Percentiles rank a stretch among this genome's conserved stretches.
phyloP scores from a whole-genome alignment of 2,329 filamentous ascomycete species.

The Aspergillus tubingensis region DNA sequence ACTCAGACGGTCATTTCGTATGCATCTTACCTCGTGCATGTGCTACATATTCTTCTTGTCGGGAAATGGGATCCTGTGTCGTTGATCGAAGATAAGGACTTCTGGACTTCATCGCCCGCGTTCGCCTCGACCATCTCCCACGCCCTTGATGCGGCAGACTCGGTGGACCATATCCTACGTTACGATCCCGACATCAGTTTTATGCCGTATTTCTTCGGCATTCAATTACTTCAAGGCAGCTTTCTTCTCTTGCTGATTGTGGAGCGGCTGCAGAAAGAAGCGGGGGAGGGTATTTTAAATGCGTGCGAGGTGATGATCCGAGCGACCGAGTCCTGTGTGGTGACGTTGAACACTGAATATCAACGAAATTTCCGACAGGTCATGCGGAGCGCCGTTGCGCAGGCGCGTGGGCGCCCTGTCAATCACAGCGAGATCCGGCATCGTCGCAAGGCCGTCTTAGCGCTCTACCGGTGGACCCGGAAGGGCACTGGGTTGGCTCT shows the following conservation, averaged over 20 bases:
- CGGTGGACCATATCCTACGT: constrained; percentile 82
- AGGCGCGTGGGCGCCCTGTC: constrained; percentile 81
- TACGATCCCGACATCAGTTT: constrained; percentile 89
- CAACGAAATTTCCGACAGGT: constrained; percentile 95
- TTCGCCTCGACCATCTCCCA: constrained; percentile 88
- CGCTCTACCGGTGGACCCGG: constrained; percentile 87
- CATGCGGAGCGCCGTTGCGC: constrained; percentile 86
- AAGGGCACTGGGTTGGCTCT: constrained; percentile 81
- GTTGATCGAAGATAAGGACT: constrained; percentile 87
- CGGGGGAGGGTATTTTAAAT: constrained; percentile 79
- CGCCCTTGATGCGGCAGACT: constrained; percentile 84
- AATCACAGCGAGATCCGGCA: constrained; percentile 84
- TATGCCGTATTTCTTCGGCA: constrained; percentile 96
- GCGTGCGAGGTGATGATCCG: constrained; percentile 91
- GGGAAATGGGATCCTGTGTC: constrained; percentile 95
- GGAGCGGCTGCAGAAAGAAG: constrained; percentile 83
- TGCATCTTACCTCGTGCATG: constrained; percentile 88
- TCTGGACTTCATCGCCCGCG: constrained; percentile 87
- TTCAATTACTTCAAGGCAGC: constrained; percentile 87
- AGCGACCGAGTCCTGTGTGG: constrained; percentile 89
- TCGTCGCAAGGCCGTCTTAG: constrained; percentile 77
- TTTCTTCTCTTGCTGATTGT: constrained; percentile 85
- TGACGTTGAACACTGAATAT: constrained; percentile 89
- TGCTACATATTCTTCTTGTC: constrained; percentile 85
- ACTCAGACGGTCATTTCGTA: constrained; percentile 86